Percentiles rank a stretch among this genome's conserved stretches.
phyloP scores from a whole-genome alignment of 192 early-diverging fungal species.

The Mortierella alpina region DNA sequence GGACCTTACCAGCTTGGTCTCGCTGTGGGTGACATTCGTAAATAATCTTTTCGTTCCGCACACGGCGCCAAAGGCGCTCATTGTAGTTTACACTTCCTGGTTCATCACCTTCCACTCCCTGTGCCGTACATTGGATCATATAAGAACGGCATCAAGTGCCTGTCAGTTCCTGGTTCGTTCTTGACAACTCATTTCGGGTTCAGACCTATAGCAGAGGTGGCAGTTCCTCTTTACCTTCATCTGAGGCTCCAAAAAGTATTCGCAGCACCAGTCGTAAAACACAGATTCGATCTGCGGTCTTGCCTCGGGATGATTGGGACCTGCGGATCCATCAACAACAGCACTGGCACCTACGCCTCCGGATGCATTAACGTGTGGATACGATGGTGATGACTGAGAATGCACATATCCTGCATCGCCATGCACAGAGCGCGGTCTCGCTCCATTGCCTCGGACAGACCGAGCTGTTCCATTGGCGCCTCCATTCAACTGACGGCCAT shows the following conservation, averaged over 20 bases:
- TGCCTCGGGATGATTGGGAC: conserved; percentile 45
- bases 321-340: conserved; percentile 15
- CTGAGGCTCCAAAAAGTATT: conserved; percentile 90
- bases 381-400: conserved; percentile 14
- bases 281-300: conserved; percentile 66
- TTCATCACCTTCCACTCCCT: conserved; percentile 81
- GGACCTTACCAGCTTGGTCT: conserved; percentile 60
- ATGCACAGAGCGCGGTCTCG: conserved; percentile 43
- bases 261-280: conserved; percentile 88
- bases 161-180: background rate
- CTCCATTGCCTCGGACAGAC: conserved; percentile 7
- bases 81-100: conserved; percentile 82
- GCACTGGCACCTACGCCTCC: conserved; percentile 2
- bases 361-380: conserved; percentile 10
- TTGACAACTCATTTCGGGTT: no score
- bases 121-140: conserved; percentile 27
- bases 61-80: conserved; percentile 77
- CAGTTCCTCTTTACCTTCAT: conserved; percentile 68
- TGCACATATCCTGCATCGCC: conserved; percentile 38
- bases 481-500: conserved; percentile 14
- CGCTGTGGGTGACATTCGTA: conserved; percentile 61
- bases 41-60: conserved; percentile 74
- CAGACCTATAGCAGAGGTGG: no score
- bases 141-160: conserved; percentile 7
- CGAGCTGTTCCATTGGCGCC: conserved; percentile 20